Percentiles rank a stretch among this genome's conserved stretches.
phyloP scores from a whole-genome alignment of 225 moss, liverwort and hornwort genomes.

The Marchantia paleacea region DNA sequence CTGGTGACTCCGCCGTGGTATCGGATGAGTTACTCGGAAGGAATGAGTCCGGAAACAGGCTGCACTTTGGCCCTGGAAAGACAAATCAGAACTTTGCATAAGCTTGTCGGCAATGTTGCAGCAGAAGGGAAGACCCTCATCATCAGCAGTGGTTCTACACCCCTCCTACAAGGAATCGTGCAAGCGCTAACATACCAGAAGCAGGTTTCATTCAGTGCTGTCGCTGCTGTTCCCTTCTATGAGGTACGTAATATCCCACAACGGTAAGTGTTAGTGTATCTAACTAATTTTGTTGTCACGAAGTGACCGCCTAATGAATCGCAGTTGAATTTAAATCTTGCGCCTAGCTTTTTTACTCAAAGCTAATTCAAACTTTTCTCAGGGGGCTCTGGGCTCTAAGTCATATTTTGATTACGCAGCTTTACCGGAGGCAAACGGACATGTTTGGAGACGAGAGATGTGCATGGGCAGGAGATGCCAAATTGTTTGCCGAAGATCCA shows the following conservation, averaged over 20 bases:
- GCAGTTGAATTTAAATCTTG: too few relatives aligned
- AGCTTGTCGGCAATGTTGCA: slow-evolving; percentile 52
- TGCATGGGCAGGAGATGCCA: slow-evolving; percentile 49
- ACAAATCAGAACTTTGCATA: slow-evolving; percentile 50
- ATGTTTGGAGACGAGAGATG: slow-evolving; percentile 34
- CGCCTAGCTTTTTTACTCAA: too few relatives aligned
- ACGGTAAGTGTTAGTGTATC: not conserved
- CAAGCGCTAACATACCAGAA: slow-evolving; percentile 37
- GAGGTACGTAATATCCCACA: slow-evolving; percentile 18
- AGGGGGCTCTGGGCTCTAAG: too few relatives aligned
- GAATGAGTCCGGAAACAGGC: not conserved
- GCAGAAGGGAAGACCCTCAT: slow-evolving; percentile 50
- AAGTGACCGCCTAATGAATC: too few relatives aligned
- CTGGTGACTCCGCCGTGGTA: slow-evolving; percentile 66
- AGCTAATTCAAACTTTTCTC: too few relatives aligned
- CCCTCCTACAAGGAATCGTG: slow-evolving; percentile 30
- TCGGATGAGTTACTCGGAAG: slow-evolving; percentile 38
- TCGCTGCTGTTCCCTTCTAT: slow-evolving; percentile 48
- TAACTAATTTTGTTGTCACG: not conserved
- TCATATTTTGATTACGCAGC: slow-evolving; percentile 32
- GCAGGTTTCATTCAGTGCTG: slow-evolving; percentile 38
- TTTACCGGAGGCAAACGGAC: slow-evolving; percentile 33
- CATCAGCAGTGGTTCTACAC: slow-evolving; percentile 50
- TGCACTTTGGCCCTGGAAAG: slow-evolving; percentile 10
- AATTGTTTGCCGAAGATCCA: slow-evolving; percentile 17